These are phyloP conservation scores for Fusarium robinianum DNA, from an alignment of 2,329 filamentous ascomycete genomes.

Conservation along the genomic window DNA sequence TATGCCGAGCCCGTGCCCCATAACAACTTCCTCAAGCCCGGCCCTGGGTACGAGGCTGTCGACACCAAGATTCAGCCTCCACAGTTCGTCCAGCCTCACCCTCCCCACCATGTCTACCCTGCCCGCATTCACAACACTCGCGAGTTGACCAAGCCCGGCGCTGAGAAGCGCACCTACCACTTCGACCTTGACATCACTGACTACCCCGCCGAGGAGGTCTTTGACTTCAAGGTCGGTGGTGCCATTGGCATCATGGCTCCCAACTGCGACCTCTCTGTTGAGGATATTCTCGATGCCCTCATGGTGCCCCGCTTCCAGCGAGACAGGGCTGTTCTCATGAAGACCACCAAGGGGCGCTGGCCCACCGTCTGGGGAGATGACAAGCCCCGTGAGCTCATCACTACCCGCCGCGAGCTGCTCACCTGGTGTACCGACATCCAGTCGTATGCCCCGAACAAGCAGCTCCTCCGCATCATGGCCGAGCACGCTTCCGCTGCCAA, in stretches of 20 bases:
- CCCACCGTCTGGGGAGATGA: constrained; percentile 98
- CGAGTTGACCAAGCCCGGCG: constrained; percentile 83
- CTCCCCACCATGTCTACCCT: constrained; percentile 87
- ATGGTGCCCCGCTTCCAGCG: constrained; percentile 80
- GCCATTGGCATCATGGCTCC: constrained; percentile 92
- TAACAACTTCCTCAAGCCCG: constrained; percentile 32
- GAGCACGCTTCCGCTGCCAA: constrained; percentile 79
- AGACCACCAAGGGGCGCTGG: constrained; percentile 84
- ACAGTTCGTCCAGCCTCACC: constrained; percentile 89
- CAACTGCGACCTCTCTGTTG: constrained; percentile 76
- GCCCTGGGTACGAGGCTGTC: constrained; percentile 48
- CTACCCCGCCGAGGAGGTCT: constrained; percentile 81
- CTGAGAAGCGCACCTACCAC: constrained; percentile 96
- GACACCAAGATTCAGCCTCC: constrained; percentile 75
- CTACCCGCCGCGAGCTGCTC: constrained; percentile 87
- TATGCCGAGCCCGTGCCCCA: constrained; percentile 36
- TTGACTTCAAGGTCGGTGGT: constrained; percentile 95
- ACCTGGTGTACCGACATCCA: constrained; percentile 96
- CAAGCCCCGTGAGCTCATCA: constrained; percentile 79
- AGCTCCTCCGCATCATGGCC: constrained; percentile 79
- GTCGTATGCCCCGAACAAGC: constrained; percentile 89
- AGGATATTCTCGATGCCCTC: constrained; percentile 82
- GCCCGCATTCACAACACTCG: constrained; percentile 85
- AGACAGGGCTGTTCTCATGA: constrained; percentile 79
- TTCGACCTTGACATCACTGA: constrained; percentile 97